Base-by-base conservation (phyloP, 2,329 filamentous ascomycete genomes). In the Hypoxylon sp. region DNA sequence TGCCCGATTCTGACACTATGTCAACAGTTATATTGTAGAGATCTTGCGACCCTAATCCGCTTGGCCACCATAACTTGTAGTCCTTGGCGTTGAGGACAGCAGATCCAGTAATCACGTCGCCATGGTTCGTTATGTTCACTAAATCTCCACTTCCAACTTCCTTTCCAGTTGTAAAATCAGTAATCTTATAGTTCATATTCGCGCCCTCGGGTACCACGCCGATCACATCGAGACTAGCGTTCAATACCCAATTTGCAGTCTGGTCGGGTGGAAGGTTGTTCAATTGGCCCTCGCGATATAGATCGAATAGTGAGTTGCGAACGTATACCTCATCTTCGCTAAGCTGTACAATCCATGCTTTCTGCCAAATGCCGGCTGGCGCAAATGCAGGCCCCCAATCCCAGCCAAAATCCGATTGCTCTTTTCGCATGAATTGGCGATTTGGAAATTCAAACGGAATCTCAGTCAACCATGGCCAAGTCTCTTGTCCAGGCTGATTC, bases 401-500 rank as follows among this genome's bases (percentile, higher is more conserved):
- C 89, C 88, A 91, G 1, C 89, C 89, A 75, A 90, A 90, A 74
- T 90, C 88, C 6, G 74, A 90, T 86, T 72, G 70, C 73, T 90
- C 85, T 73, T 90, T 90, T 31, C 88, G 82, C 37, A 90, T 85
- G 68, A 86, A 89, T 75, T 85, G 83, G 6, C 85, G 81, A 64
- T 88, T 85, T 0, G 80, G 75, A 54, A 87, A 88, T 68, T 89
- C 86, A 63, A 83, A 88, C 0, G 81, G 53, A 14, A 80, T 77
- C 69, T 88, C 81, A 2, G 88, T 81, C 7, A 78, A 79, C 61
- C 70, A 73, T 0, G 87, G 86, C 85, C 86, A 89, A 44, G 82
- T 81, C 69, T 85, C 81, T 68, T 85, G 82, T 2, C 81, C 82
- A 0, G 85, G 83, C 69, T 84, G 76, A 17, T 80, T 77, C 3